Percentiles rank a stretch among this genome's conserved stretches.
phyloP scores from a whole-genome alignment of 169 alveolate species.

The Plasmodium vinckei region DNA sequence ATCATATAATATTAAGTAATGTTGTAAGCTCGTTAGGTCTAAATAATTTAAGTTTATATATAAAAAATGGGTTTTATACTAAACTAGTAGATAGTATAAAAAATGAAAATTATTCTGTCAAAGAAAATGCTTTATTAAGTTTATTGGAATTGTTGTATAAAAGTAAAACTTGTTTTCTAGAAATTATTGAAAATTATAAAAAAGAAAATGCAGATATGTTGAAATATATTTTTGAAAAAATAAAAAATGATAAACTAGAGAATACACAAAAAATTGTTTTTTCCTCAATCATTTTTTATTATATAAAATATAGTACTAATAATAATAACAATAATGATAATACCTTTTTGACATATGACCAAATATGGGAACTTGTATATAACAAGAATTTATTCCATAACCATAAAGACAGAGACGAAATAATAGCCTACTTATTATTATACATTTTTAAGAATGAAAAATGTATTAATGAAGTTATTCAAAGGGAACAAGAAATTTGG shows the following conservation, averaged over 20 bases:
- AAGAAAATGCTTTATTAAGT: conserved; percentile 51
- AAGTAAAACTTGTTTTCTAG: conserved; percentile 17
- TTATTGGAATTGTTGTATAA: conserved; percentile 41
- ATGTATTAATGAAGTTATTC: conserved; percentile 12
- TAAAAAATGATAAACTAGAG: conserved; percentile 19
- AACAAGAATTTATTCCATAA: conserved; percentile 42
- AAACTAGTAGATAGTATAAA: conserved; percentile 18
- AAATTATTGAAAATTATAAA: conserved; percentile 4
- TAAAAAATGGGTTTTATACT: conserved; percentile 46
- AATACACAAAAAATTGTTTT: conserved; percentile 25
- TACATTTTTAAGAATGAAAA: conserved; percentile 34
- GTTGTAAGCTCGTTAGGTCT: conserved; percentile 35
- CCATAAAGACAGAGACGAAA: conserved; percentile 33
- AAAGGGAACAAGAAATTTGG: conserved; percentile 7
- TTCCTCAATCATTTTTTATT: conserved; percentile 33
- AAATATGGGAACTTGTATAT: conserved; percentile 28
- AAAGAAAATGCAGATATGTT: conserved; percentile 17
- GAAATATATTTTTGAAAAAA: conserved; percentile 30
- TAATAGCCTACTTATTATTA: conserved; percentile 36
- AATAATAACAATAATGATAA: neutral
- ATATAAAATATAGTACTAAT: conserved; percentile 31
- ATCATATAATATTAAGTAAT: conserved; percentile 30
- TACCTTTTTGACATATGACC: conserved; percentile 40
- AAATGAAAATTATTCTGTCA: conserved; percentile 33
- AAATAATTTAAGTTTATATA: conserved; percentile 49